Conservation (phyloP, 768 basidiomycete genomes). For the Cantharellus anzutake region DNA sequence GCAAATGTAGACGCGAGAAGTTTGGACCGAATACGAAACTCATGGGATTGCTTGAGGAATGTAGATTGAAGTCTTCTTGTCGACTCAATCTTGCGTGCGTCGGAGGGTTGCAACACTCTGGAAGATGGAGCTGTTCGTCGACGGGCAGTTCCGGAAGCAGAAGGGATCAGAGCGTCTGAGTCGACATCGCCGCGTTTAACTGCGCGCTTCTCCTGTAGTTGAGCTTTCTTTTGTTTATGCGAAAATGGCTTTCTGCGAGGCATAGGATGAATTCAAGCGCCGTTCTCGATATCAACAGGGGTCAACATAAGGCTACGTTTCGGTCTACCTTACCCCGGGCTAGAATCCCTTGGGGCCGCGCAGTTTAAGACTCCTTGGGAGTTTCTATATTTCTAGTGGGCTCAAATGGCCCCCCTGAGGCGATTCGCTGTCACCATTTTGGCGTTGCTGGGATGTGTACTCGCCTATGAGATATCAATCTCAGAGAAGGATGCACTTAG, state of each 20-base stretch:
- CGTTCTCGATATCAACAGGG: no score
- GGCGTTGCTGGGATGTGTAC: slow-evolving; percentile 1
- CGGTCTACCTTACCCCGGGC: no score
- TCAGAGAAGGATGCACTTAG: slow-evolving; percentile 63
- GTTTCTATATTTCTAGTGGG: no score
- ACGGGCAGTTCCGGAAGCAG: slow-evolving; percentile 12
- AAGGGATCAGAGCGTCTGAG: slow-evolving; percentile 12
- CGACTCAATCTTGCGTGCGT: slow-evolving; percentile 20
- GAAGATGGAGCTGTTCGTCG: slow-evolving; percentile 10
- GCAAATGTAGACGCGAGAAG: slow-evolving; percentile 31
- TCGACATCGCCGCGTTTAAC: slow-evolving; percentile 56
- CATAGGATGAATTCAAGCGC: slow-evolving; percentile 10
- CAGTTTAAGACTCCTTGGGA: no score
- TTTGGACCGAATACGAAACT: slow-evolving; percentile 43
- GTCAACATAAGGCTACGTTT: no score
- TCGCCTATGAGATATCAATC: slow-evolving; percentile 45
- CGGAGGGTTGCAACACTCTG: slow-evolving; percentile 1
- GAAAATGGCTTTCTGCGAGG: slow-evolving; percentile 30
- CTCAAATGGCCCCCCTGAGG: no score
- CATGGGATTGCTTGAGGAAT: slow-evolving; percentile 40
- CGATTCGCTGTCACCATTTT: not conserved
- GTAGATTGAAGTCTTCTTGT: slow-evolving; percentile 35
- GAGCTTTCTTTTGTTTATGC: slow-evolving; percentile 47
- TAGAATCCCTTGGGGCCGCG: no score
- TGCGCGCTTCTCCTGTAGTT: slow-evolving; percentile 63